Base-by-base conservation (phyloP, 805 yeast genomes). In the Sugiyamaella qingdaonensis region DNA sequence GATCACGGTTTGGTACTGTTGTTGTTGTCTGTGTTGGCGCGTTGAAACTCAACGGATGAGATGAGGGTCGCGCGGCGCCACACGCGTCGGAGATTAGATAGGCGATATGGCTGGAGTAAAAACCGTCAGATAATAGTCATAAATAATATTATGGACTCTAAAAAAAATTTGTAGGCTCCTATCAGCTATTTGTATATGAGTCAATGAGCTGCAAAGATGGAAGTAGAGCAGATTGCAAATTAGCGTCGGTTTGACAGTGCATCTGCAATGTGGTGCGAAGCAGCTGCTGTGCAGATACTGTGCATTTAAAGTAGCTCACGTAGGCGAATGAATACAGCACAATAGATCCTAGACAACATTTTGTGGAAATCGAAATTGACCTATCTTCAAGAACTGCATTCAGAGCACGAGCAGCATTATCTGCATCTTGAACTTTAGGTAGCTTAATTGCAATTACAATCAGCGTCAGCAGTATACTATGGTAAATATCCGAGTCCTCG, bases 71-170 rank as follows among this genome's bases (percentile, higher is more conserved):
- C 19, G 43, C 24, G 19, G 43, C 19, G 19, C 13, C 13, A 39
- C 21, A 19, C 43, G 43, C 43, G 43, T 39, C 43, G 43, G 43
- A 39, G 43, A 39, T 39, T 39, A 39, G 43, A 39, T 34, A 34
- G n/a, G 37, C n/a, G 16, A 34, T 34, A 14, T 24, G 29, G 29
- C 7, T n/a, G n/a, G n/a, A n/a, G n/a, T 24, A 24, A 24, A 7
- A 7, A 3, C 29, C 7, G 29, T 3, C 7, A 4, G 29, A 24
- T 24, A 24, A 24, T 24, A 24, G 7, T 7, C 29, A 24, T 4
- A 3, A 24, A 24, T 24, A 24, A 24, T 7, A 24, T 24, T n/a
- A n/a, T n/a, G n/a, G n/a, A n/a, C n/a, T n/a, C n/a, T n/a, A n/a
- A n/a, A 24, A 24, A 24, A 24, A 24, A 24, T 24, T 24, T 24